Conservation (phyloP, 2,329 filamentous ascomycete genomes). For the Rhynchosporium agropyri region DNA sequence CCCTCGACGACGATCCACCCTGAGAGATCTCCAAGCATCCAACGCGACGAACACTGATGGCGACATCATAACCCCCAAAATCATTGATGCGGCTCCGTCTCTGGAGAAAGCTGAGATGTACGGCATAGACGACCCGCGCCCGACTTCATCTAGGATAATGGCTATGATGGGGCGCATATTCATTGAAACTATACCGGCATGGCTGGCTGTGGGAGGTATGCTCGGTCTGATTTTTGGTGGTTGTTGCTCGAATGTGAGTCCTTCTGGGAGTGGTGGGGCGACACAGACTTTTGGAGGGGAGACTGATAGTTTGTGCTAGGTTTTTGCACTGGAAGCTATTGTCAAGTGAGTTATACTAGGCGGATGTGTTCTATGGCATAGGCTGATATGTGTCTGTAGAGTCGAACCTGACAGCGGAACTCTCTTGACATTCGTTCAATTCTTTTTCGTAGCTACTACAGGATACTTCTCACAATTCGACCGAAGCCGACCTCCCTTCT, state of each 20-base stretch:
- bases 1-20: conserved; percentile 49
- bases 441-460: conserved; percentile 77
- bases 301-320: conserved; percentile 54
- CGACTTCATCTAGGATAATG: conserved; percentile 53
- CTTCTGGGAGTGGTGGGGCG: conserved; percentile 16
- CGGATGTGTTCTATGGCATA: not conserved
- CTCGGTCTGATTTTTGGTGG: conserved; percentile 90
- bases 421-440: conserved; percentile 87
- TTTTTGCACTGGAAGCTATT: conserved; percentile 95
- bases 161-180: conserved; percentile 56
- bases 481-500: conserved; percentile 65
- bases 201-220: conserved; percentile 68
- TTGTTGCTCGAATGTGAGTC: conserved; percentile 85
- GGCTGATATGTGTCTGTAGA: conserved; percentile 49
- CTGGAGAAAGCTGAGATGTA: conserved; percentile 58
- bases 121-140: conserved; percentile 56
- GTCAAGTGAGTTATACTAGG: conserved; percentile 70
- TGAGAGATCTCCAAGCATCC: conserved; percentile 49
- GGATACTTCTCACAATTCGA: conserved; percentile 79
- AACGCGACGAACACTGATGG: conserved; percentile 44
- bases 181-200: conserved; percentile 62
- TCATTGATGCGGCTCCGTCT: conserved; percentile 57
- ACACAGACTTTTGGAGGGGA: conserved; percentile 18
- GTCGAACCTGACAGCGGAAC: conserved; percentile 84
- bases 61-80: conserved; percentile 48